These are phyloP conservation scores for Pichia pseudocactophila DNA, from an alignment of 805 yeast species.

Conservation along the genomic window DNA sequence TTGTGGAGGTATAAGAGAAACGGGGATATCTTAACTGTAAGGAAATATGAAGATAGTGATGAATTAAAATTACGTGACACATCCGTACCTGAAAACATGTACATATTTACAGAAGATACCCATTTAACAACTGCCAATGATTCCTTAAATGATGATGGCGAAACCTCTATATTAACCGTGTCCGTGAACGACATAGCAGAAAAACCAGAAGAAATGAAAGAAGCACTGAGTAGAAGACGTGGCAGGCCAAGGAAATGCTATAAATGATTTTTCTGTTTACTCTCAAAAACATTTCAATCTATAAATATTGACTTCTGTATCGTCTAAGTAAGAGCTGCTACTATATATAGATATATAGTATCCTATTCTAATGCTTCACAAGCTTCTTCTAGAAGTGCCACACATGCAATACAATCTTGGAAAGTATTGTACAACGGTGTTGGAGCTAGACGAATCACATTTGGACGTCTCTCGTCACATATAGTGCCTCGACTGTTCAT, in stretches of 20 bases:
- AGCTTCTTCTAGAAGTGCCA: constrained; percentile 35
- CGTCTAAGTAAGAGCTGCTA: too few species aligned
- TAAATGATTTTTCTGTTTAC: neutral
- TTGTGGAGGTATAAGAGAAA: constrained; percentile 27
- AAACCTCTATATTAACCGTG: neutral
- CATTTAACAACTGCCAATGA: neutral
- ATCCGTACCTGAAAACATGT: neutral
- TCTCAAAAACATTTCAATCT: neutral
- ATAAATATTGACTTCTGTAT: too few species aligned
- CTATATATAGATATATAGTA: too few species aligned
- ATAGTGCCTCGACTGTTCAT: constrained; percentile 54
- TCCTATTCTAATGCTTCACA: constrained; percentile 18
- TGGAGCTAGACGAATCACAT: constrained; percentile 87
- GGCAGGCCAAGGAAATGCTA: constrained; percentile 13
- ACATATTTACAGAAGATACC: neutral
- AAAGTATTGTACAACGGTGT: constrained; percentile 75
- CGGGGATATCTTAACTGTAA: constrained; percentile 24
- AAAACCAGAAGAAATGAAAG: constrained; percentile 8
- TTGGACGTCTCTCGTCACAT: constrained; percentile 85
- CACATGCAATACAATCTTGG: constrained; percentile 46
- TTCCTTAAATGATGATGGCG: neutral
- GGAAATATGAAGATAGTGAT: constrained; percentile 13
- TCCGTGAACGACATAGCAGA: constrained; percentile 6
- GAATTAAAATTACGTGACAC: constrained; percentile 3
- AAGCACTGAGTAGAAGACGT: constrained; percentile 11